Conservation (phyloP, 2,329 filamentous ascomycete species). For the Alternaria longipes region DNA sequence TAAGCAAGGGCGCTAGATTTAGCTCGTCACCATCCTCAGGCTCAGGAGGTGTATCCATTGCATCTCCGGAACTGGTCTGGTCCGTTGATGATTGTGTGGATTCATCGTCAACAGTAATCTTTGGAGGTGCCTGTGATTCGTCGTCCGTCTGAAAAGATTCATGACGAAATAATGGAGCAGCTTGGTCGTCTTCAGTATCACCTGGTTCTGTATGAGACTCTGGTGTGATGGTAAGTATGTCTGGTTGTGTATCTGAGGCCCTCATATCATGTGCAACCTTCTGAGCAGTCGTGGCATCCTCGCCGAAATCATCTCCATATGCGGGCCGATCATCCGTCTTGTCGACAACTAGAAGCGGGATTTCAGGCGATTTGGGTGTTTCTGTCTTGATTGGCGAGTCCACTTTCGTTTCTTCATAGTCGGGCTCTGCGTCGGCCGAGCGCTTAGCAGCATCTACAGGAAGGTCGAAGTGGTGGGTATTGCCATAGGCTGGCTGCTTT, state of each 20-base stretch:
- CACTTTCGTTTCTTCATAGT: constrained; percentile 25
- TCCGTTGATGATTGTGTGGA: constrained; percentile 29
- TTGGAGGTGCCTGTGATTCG: constrained; percentile 9
- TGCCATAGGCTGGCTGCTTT: constrained; percentile 26
- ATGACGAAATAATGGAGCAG: constrained; percentile 46
- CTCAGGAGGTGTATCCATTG: constrained; percentile 31
- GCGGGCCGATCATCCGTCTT: constrained; percentile 47
- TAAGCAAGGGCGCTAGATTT: constrained; percentile 20
- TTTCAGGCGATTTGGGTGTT: constrained; percentile 14
- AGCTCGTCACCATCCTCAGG: constrained; percentile 26
- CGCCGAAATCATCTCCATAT: constrained; percentile 50
- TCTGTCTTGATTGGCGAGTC: constrained; percentile 24
- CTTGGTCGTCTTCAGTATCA: constrained; percentile 25
- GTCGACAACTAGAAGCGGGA: constrained; percentile 47
- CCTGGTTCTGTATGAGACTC: constrained; percentile 21
- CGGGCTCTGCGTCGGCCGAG: constrained; percentile 34
- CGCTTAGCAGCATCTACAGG: constrained; percentile 27
- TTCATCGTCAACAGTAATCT: constrained; percentile 33
- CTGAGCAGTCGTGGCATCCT: constrained; percentile 44
- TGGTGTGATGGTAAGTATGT: constrained; percentile 40
- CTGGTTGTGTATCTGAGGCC: constrained; percentile 47
- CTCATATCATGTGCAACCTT: constrained; percentile 46
- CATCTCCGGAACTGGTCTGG: constrained; percentile 29
- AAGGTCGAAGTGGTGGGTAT: constrained; percentile 22
- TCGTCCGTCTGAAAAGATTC: constrained; percentile 35